Evolutionary conservation across 495 filamentous ascomycete genomes (phyloP), one percentile per base, ranked within the genome.

Genomic region (Pyrenula aspistea): DNA sequence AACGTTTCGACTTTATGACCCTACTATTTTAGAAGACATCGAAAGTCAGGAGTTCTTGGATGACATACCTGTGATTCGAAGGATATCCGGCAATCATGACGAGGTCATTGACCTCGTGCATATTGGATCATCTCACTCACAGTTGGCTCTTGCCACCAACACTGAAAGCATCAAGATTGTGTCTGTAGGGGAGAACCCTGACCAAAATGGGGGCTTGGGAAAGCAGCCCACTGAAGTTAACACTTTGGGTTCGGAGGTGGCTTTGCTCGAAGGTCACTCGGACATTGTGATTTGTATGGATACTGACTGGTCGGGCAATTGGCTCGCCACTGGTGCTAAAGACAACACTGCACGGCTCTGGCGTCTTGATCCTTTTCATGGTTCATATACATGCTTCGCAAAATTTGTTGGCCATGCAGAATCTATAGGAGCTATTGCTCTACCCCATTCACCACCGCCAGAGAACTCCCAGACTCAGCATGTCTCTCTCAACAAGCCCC

Each of bases 281-380:
- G 93, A 97, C 59, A 96, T 97, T 49, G 86, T 97, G 55, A 95
- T 99, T 70, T 93, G 89, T 56, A 72, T 99, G 25, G 91, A 95
- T 70, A 83, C 87, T 20, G 93, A 97, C 69, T 95, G 89, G 88
- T 96, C 93, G 2, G 93, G 94, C 10, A 83, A 89, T 66, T 99
- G 93, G 93, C 80, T 99, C 53, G 94, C 87, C 24, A 95, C 91
- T 24, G 93, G 91, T 48, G 87, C 91, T 3, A 99, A 97, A 73
- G 93, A 99, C 67, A 97, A 97, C 63, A 88, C 88, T 1, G 92
- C 91, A 20, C 84, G 88, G 55, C 73, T 99, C 22, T 99, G 93
- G 94, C 77, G 85, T 25, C 75, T 97, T 51, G 93, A 98, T 69
- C 84, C 86, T 10, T 77, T 77, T 2, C 83, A 78, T 24, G 78